A percentile compares a stretch with the other conserved stretches of the same genome.
Evolutionary conservation across 768 basidiomycete genomes (phyloP).

Genomic region (Russula foetens): DNA sequence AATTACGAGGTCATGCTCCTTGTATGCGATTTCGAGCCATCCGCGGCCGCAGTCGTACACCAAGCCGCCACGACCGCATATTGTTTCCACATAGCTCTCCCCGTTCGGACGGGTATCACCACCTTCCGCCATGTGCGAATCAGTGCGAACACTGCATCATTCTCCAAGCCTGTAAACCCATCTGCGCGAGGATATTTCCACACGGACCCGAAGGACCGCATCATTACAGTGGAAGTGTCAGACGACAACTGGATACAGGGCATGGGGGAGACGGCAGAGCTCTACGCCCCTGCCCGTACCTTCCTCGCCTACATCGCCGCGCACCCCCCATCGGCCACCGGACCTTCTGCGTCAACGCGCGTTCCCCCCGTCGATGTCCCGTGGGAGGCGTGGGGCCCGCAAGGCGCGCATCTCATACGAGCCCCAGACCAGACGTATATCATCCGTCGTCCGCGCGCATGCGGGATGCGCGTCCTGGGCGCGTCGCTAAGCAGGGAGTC

Average conservation of each 20-base stretch:
- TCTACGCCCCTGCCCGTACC: slow-evolving; percentile 2
- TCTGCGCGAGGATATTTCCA: slow-evolving; percentile 3
- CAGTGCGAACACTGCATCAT: slow-evolving; percentile 2
- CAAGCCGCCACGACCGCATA: neutral
- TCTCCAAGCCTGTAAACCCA: neutral
- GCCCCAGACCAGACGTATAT: neutral
- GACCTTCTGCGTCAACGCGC: too few relatives aligned
- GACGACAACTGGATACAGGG: slow-evolving; percentile 8
- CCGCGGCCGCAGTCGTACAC: neutral
- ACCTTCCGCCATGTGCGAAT: neutral
- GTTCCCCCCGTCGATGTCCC: neutral
- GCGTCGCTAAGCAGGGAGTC: neutral
- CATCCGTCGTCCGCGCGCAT: neutral
- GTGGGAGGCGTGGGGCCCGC: slow-evolving; percentile 9
- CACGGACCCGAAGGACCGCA: slow-evolving; percentile 4
- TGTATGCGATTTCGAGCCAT: neutral
- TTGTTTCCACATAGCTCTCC: slow-evolving; percentile 1
- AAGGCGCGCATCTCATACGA: slow-evolving; percentile 8
- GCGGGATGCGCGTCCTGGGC: slow-evolving; percentile 12
- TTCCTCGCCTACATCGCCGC: slow-evolving; percentile 8
- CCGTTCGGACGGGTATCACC: slow-evolving; percentile 3
- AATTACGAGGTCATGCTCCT: neutral
- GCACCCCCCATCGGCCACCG: neutral
- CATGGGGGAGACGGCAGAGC: neutral
- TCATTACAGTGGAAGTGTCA: slow-evolving; percentile 3